Conservation (phyloP, 2,329 filamentous ascomycete genomes). For the Neospermospora avenae region DNA sequence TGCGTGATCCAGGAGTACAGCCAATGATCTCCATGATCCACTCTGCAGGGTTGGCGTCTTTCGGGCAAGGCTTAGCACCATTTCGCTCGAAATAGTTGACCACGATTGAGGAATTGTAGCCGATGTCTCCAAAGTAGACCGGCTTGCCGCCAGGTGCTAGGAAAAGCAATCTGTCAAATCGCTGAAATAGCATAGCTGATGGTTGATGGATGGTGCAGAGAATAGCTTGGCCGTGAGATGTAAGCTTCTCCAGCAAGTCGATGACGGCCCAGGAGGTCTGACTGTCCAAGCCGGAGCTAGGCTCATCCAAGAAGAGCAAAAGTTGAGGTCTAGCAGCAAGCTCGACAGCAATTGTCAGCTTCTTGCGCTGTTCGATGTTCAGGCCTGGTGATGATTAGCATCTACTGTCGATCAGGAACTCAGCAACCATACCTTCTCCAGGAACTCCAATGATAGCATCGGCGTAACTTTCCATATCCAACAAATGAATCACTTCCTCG, state of each 20-base stretch:
- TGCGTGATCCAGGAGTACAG: conserved; percentile 55
- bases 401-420: not conserved
- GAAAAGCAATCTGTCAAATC: conserved; percentile 78
- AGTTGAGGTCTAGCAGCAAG: conserved; percentile 85
- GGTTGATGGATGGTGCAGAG: conserved; percentile 95
- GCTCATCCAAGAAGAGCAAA: conserved; percentile 87
- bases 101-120: conserved; percentile 63
- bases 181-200: conserved; percentile 87
- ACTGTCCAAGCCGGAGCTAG: conserved; percentile 89
- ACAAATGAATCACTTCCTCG: conserved; percentile 83
- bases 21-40: conserved; percentile 68
- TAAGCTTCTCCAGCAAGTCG: conserved; percentile 83
- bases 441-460: conserved; percentile 88
- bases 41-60: conserved; percentile 72
- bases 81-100: conserved; percentile 73
- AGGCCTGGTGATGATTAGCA: conserved; percentile 38
- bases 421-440: conserved; percentile 51
- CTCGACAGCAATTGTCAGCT: conserved; percentile 89
- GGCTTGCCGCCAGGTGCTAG: conserved; percentile 41
- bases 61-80: conserved; percentile 60
- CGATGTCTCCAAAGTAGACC: conserved; percentile 57
- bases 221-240: conserved; percentile 82
- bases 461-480: conserved; percentile 87
- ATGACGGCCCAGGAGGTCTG: conserved; percentile 91
- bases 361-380: conserved; percentile 66